phyloP scores from a whole-genome alignment of 2,329 filamentous ascomycete species.

The Pseudogymnoascus sp. region DNA sequence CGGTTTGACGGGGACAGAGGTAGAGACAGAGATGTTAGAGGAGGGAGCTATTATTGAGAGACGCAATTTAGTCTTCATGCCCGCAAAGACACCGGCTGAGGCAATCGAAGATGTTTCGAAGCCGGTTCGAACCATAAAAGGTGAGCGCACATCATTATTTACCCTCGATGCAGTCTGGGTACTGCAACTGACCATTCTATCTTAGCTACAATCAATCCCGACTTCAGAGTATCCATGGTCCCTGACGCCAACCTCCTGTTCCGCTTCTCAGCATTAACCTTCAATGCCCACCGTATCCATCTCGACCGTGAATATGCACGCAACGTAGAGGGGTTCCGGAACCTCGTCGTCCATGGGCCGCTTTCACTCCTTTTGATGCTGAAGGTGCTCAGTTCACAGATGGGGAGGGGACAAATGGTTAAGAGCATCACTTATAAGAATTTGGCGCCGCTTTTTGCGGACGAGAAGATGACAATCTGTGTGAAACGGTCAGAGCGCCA shows the following conservation, averaged over 20 bases:
- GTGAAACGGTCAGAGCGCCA: constrained; percentile 37
- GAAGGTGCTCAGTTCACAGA: constrained; percentile 49
- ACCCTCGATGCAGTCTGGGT: not conserved
- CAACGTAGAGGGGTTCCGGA: constrained; percentile 64
- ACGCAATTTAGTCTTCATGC: constrained; percentile 59
- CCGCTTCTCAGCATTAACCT: constrained; percentile 82
- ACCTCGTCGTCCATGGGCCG: constrained; percentile 80
- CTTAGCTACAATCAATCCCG: constrained; percentile 30
- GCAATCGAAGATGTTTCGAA: constrained; percentile 16
- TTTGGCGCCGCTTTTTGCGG: constrained; percentile 69
- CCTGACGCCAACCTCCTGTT: constrained; percentile 71
- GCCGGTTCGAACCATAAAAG: constrained; percentile 19
- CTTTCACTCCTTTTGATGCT: constrained; percentile 72
- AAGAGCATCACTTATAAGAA: constrained; percentile 69
- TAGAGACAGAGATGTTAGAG: constrained; percentile 14
- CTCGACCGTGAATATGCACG: constrained; percentile 66
- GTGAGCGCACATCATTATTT: constrained; percentile 15
- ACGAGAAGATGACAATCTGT: constrained; percentile 64
- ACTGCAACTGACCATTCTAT: not conserved
- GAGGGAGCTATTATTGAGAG: constrained; percentile 45
- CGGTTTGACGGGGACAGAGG: not conserved
- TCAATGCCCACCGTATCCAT: constrained; percentile 90
- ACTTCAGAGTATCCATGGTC: constrained; percentile 51
- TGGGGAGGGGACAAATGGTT: constrained; percentile 37
- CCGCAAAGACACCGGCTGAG: constrained; percentile 27